Evolutionary conservation across 805 yeast species (phyloP).

Genomic region (Brettanomyces sp.): DNA sequence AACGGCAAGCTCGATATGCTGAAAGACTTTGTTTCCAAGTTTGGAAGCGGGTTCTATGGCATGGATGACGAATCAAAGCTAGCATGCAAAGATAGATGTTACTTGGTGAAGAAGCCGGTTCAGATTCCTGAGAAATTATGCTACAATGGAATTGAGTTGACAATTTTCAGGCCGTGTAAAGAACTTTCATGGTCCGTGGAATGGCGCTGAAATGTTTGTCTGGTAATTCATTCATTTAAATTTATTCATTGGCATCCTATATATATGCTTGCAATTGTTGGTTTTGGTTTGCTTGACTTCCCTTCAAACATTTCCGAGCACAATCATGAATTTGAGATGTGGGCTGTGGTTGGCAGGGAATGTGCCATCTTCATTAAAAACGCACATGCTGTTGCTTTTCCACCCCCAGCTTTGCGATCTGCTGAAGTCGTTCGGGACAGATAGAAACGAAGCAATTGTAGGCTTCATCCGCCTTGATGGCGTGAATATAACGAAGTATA

Average conservation of each 20-base stretch:
- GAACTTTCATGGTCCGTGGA: conserved; percentile 61
- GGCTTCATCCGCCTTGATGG: conserved; percentile 39
- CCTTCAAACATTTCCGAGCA: conserved; percentile 33
- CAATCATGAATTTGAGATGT: conserved; percentile 39
- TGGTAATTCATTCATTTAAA: not conserved
- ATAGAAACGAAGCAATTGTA: conserved; percentile 41
- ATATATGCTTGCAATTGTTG: not conserved
- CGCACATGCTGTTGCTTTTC: conserved; percentile 47
- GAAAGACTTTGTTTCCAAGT: conserved; percentile 64
- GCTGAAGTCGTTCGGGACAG: conserved; percentile 44
- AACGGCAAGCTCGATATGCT: conserved; percentile 55
- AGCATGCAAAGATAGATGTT: conserved; percentile 37
- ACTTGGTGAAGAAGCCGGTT: conserved; percentile 44
- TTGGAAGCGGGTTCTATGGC: conserved; percentile 65
- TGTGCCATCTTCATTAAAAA: conserved; percentile 39
- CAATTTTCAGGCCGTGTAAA: conserved; percentile 84
- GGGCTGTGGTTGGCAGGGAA: conserved; percentile 35
- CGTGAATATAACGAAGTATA: conserved; percentile 45
- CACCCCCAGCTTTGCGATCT: conserved; percentile 55
- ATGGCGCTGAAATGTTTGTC: conserved; percentile 39
- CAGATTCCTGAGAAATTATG: conserved; percentile 52
- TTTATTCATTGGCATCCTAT: not conserved
- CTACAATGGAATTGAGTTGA: conserved; percentile 39
- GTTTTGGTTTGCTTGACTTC: not conserved
- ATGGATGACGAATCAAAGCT: conserved; percentile 34